phyloP scores from a whole-genome alignment of 2,329 filamentous ascomycete species.

The Trichoderma polysporum region DNA sequence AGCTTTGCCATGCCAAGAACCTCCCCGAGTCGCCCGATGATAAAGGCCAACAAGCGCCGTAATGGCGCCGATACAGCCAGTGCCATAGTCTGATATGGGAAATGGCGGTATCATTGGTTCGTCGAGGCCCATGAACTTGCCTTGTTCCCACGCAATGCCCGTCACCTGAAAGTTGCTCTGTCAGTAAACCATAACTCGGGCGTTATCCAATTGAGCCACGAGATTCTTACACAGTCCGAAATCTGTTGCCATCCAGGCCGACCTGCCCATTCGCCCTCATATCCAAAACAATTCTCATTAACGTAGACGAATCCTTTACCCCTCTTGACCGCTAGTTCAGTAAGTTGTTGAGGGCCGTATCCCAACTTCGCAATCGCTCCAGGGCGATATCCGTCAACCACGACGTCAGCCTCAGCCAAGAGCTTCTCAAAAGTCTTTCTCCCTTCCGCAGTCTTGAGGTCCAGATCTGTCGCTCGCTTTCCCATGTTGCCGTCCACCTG shows the following conservation, averaged over 20 bases:
- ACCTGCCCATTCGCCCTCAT: slow-evolving; percentile 56
- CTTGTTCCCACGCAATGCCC: slow-evolving; percentile 61
- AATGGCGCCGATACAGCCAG: slow-evolving; percentile 69
- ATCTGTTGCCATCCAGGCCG: slow-evolving; percentile 72
- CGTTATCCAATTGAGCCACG: background rate
- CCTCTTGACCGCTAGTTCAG: slow-evolving; percentile 51
- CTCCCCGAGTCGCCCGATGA: slow-evolving; percentile 60
- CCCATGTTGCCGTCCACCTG: slow-evolving; percentile 72
- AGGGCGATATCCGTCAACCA: slow-evolving; percentile 68
- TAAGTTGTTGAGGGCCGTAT: slow-evolving; percentile 57
- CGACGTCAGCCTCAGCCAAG: slow-evolving; percentile 61
- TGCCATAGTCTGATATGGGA: slow-evolving; percentile 66
- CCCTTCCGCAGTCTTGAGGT: slow-evolving; percentile 58
- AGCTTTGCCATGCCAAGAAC: slow-evolving; percentile 64
- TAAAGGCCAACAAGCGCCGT: slow-evolving; percentile 64
- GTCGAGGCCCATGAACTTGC: slow-evolving; percentile 58
- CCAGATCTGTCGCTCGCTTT: slow-evolving; percentile 64
- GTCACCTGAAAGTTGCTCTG: slow-evolving; percentile 42
- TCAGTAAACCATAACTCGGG: background rate
- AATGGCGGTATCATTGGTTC: slow-evolving; percentile 67
- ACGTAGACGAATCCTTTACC: slow-evolving; percentile 67
- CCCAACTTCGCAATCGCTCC: slow-evolving; percentile 63
- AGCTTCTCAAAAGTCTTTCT: slow-evolving; percentile 57
- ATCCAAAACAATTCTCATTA: slow-evolving; percentile 71
- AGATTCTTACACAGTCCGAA: slow-evolving; percentile 55